A percentile compares a stretch with the other conserved stretches of the same genome.
phyloP scores from a whole-genome alignment of 2,329 filamentous ascomycete species.

The Fusarium sambucinum region DNA sequence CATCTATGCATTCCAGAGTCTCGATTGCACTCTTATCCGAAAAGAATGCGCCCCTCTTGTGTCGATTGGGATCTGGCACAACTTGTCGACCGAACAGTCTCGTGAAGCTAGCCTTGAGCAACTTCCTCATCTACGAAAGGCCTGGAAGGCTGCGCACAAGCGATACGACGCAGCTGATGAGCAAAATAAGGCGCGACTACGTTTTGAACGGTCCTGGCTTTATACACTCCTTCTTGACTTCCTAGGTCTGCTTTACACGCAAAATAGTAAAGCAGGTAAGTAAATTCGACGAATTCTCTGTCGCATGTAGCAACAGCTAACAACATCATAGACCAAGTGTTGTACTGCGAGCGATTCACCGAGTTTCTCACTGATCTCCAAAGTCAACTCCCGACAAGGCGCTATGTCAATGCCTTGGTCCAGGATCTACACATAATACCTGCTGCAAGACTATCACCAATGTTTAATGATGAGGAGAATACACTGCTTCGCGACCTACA shows the following conservation, averaged over 20 bases:
- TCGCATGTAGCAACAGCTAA: conserved; percentile 29
- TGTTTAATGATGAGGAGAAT: conserved; percentile 81
- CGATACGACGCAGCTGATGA: conserved; percentile 90
- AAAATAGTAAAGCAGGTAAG: conserved; percentile 61
- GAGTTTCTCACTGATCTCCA: conserved; percentile 92
- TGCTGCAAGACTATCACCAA: conserved; percentile 80
- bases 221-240: conserved; percentile 89
- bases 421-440: conserved; percentile 87
- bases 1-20: conserved; percentile 90
- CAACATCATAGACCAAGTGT: conserved; percentile 67
- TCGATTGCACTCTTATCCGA: conserved; percentile 88
- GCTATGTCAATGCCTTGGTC: conserved; percentile 91
- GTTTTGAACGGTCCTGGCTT: conserved; percentile 94
- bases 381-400: conserved; percentile 91
- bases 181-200: conserved; percentile 78
- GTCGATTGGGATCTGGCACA: conserved; percentile 95
- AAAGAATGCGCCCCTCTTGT: conserved; percentile 97
- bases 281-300: neutral
- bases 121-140: conserved; percentile 81
- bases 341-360: conserved; percentile 92
- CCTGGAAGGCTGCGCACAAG: conserved; percentile 89
- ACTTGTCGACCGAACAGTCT: conserved; percentile 81
- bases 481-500: conserved; percentile 84
- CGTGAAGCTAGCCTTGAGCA: conserved; percentile 80
- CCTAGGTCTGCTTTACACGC: conserved; percentile 75